A percentile compares a stretch with the other conserved stretches of the same genome.
These are phyloP conservation scores for Tolypocladium ovalisporum DNA, from an alignment of 2,329 filamentous ascomycete species.

Conservation along the genomic window DNA sequence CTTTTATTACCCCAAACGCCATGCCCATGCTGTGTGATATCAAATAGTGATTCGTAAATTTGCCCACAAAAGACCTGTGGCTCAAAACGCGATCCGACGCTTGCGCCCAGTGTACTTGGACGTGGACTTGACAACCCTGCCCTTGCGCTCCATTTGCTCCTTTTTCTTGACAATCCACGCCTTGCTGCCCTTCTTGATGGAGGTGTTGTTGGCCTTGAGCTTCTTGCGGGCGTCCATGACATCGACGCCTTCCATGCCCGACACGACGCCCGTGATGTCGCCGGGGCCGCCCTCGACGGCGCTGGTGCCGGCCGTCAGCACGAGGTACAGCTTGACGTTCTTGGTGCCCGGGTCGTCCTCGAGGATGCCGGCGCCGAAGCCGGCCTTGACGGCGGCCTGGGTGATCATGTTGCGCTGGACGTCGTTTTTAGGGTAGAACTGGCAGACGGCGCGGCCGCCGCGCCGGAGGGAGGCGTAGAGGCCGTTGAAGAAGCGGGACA, in stretches of 20 bases:
- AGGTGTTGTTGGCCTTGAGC: slow-evolving; percentile 33
- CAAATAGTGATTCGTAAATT: neutral
- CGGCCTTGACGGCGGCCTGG: slow-evolving; percentile 79
- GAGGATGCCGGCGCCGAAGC: slow-evolving; percentile 87
- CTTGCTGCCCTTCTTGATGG: slow-evolving; percentile 71
- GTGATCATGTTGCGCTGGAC: slow-evolving; percentile 87
- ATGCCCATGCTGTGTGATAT: slow-evolving; percentile 7
- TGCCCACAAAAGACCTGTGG: slow-evolving; percentile 3
- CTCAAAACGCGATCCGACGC: slow-evolving; percentile 64
- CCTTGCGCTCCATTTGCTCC: slow-evolving; percentile 88
- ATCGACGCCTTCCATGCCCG: slow-evolving; percentile 80
- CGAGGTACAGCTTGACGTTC: slow-evolving; percentile 91
- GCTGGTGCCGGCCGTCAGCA: slow-evolving; percentile 72
- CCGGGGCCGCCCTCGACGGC: slow-evolving; percentile 41
- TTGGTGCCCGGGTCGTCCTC: slow-evolving; percentile 96
- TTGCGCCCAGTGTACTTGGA: slow-evolving; percentile 94
- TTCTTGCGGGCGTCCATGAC: slow-evolving; percentile 58
- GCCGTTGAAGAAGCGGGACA: slow-evolving; percentile 84
- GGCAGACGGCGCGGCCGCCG: slow-evolving; percentile 84
- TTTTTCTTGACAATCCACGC: slow-evolving; percentile 79
- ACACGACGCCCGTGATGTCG: slow-evolving; percentile 84
- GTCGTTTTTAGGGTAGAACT: slow-evolving; percentile 97
- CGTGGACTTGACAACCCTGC: slow-evolving; percentile 82
- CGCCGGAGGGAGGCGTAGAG: slow-evolving; percentile 75
- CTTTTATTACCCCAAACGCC: slow-evolving; percentile 8